Evolutionary conservation across 2,329 filamentous ascomycete genomes (phyloP).

Genomic region (Aspergillus niger): DNA sequence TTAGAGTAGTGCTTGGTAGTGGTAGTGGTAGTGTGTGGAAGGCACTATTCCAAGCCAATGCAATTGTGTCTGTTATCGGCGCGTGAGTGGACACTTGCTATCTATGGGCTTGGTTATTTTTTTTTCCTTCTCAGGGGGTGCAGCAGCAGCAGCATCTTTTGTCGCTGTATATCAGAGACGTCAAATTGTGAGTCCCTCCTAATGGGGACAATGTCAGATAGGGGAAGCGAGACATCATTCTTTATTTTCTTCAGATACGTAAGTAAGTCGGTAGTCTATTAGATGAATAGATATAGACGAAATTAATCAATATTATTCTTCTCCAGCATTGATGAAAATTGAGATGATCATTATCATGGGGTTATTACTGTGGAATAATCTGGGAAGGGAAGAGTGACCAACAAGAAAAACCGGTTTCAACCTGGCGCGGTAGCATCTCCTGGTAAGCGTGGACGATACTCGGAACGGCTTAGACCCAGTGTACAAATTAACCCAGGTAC

Average conservation of each 20-base stretch:
- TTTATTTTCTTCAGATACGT: neutral
- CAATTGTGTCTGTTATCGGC: neutral
- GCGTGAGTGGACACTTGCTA: neutral
- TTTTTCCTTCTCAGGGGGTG: no score
- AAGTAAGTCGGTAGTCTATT: neutral
- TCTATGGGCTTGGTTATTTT: neutral
- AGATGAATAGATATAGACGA: neutral
- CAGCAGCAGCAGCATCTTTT: neutral
- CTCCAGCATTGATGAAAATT: neutral
- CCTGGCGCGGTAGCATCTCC: neutral
- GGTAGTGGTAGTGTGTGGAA: neutral
- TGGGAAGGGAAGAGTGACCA: neutral
- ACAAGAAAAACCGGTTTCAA: conserved; percentile 7
- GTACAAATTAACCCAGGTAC: neutral
- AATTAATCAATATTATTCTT: neutral
- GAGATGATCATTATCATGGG: neutral
- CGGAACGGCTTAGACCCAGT: conserved; percentile 2
- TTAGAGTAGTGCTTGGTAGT: neutral
- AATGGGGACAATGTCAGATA: neutral
- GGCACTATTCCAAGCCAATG: no score
- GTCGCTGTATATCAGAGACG: neutral
- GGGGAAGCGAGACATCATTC: neutral
- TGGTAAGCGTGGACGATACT: conserved; percentile 7
- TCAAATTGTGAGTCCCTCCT: neutral
- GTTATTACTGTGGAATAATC: neutral